phyloP scores from a whole-genome alignment of 1,284 basidiomycete genomes.

The Naganishia albida region DNA sequence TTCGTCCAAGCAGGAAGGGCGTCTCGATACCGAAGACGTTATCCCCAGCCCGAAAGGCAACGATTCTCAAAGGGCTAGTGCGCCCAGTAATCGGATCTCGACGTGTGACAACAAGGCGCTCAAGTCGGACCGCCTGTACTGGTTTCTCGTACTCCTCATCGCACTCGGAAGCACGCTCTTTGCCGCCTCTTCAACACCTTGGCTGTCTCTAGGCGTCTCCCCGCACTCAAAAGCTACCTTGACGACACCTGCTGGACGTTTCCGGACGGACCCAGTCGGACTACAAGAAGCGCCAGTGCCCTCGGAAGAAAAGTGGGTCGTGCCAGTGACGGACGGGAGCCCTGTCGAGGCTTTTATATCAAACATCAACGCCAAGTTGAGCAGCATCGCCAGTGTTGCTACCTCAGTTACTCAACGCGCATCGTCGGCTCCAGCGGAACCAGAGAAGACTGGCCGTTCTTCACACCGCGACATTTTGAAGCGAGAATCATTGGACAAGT shows the following conservation, averaged over 20 bases:
- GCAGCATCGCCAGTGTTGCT: slow-evolving; percentile 24
- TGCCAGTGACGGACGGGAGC: slow-evolving; percentile 2
- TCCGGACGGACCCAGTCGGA: slow-evolving; percentile 10
- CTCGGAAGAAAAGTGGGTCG: not conserved
- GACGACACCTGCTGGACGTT: slow-evolving; percentile 11
- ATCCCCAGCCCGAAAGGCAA: slow-evolving; percentile 1
- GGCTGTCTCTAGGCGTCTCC: slow-evolving; percentile 13
- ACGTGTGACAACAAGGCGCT: not conserved
- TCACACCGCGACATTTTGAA: too few relatives aligned
- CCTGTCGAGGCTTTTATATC: slow-evolving; percentile 26
- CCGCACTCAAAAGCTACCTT: not conserved
- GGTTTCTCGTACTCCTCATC: slow-evolving; percentile 16
- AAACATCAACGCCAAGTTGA: slow-evolving; percentile 24
- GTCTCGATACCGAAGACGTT: not conserved
- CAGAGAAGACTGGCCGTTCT: too few relatives aligned
- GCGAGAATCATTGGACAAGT: slow-evolving; percentile 11
- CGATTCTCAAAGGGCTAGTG: slow-evolving; percentile 1
- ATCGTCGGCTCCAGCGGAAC: slow-evolving; percentile 1
- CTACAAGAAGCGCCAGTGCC: slow-evolving; percentile 1
- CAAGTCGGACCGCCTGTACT: slow-evolving; percentile 17
- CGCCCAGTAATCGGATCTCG: not conserved
- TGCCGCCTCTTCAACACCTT: slow-evolving; percentile 21
- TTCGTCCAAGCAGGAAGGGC: slow-evolving; percentile 11
- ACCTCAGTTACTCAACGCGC: not conserved
- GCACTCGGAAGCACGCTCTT: slow-evolving; percentile 25